Base-by-base conservation (phyloP, 164 flowering plant genomes). In the Saururus chinensis region DNA sequence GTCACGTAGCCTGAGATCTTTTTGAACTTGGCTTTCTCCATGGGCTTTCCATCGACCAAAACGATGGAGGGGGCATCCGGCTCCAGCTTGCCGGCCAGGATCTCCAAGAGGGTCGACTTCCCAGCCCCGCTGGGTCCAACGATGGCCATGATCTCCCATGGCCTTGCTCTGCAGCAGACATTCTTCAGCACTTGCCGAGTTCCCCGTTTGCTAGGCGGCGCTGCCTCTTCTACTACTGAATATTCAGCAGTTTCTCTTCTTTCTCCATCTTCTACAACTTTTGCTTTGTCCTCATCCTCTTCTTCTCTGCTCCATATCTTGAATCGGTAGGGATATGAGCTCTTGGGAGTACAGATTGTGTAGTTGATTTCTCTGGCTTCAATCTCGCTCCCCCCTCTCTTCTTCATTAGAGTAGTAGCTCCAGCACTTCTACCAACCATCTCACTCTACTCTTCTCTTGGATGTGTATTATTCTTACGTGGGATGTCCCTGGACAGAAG, bases 71-170 rank as follows among this genome's bases (percentile, higher is more conserved):
- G 81, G 16, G 62, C 65, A 40, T 77, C 78, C 6, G 92, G 90
- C 12, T 65, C 53, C 56, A 82, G 57, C 65, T 73, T 79, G 0
- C 96, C 95, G 3, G 96, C 88, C 0, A 92, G 76, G 66, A 89
- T 75, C 59, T 88, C 92, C 10, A 92, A 78, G 19, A 92, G 74
- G 1, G 89, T 79, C 1, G 98, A 92, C 37, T 92, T 92, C 42
- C 98, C 96, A 23, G 98, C 96, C 10, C 98, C 96, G 54, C 98
- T 92, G 6, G 98, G 98, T 20, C 98, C 96, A 6, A 92, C 90
- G 35, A 92, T 84, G 66, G 98, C 96, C 1, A 84, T 82, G 24
- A 92, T 76, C 57, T 92, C 96, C 90, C 92, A 85, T 59, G 98
- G 90, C 58, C 80, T 88, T 0, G 96, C 98, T 1, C 63, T 59